phyloP scores from a whole-genome alignment of 768 basidiomycete species.

The Leccinum subgranulosum region DNA sequence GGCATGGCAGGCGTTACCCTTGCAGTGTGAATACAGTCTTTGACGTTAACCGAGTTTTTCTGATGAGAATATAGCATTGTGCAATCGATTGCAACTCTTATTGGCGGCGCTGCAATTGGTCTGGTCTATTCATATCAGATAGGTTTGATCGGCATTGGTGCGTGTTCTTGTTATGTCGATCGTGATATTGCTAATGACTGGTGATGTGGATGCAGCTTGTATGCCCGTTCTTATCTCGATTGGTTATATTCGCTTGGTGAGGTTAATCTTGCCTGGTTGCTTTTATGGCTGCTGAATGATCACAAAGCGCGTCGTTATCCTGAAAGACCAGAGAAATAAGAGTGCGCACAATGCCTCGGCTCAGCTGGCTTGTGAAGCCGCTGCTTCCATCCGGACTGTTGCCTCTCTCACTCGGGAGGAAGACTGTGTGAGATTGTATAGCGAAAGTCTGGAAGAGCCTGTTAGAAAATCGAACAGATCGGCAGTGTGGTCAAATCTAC shows the following conservation, averaged over 20 bases:
- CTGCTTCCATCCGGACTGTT: conserved; percentile 86
- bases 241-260: conserved; percentile 80
- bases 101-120: too few relatives aligned
- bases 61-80: too few relatives aligned
- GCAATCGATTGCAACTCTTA: too few relatives aligned
- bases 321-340: conserved; percentile 85
- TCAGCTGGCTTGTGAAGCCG: conserved; percentile 89
- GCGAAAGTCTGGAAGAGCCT: conserved; percentile 68
- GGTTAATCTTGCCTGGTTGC: conserved; percentile 15
- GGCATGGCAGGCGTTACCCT: too few relatives aligned
- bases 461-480: conserved; percentile 60
- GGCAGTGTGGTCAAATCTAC: conserved; percentile 58
- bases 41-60: too few relatives aligned
- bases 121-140: too few relatives aligned
- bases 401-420: conserved; percentile 84
- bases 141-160: conserved; percentile 69
- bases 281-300: conserved; percentile 5
- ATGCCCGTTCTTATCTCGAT: conserved; percentile 64
- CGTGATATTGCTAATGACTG: background rate
- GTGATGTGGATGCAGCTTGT: conserved; percentile 42
- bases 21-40: too few relatives aligned
- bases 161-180: background rate
- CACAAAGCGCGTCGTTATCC: conserved; percentile 69
- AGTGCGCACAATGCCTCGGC: conserved; percentile 75
- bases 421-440: conserved; percentile 70